A percentile compares a stretch with the other conserved stretches of the same genome.
These are phyloP conservation scores for Castanopsis chinensis DNA, from an alignment of 306 rosid species.

Conservation along the genomic window DNA sequence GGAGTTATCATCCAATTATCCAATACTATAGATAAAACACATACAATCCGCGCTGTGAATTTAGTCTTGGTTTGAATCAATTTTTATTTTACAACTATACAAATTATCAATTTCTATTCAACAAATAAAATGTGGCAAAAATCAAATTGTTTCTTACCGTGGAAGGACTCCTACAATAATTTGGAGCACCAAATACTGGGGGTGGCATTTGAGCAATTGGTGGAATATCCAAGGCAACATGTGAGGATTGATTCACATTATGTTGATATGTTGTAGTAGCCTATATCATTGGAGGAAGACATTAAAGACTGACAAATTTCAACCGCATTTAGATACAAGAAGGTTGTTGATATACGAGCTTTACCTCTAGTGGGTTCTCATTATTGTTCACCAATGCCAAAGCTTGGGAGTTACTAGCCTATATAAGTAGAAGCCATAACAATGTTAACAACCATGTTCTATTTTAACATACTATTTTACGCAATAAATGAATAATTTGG, in stretches of 20 bases:
- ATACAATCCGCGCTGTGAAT: too few relatives aligned
- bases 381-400: too few relatives aligned
- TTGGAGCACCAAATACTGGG: background rate
- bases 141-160: constrained; percentile 16
- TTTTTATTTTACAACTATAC: too few relatives aligned
- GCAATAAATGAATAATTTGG: background rate
- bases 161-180: constrained; percentile 2
- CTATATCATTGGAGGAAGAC: background rate
- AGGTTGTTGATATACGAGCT: background rate
- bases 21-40: too few relatives aligned
- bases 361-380: constrained; percentile 11
- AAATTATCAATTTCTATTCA: too few relatives aligned
- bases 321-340: background rate
- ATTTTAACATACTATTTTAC: too few relatives aligned
- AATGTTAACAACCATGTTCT: too few relatives aligned
- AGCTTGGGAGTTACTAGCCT: too few relatives aligned
- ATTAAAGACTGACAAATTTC: background rate
- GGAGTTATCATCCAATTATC: too few relatives aligned
- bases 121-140: background rate
- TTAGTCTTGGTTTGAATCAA: too few relatives aligned
- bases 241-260: constrained; percentile 33
- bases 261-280: background rate
- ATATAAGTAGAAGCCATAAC: too few relatives aligned
- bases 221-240: constrained; percentile 20
- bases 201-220: background rate